These are phyloP conservation scores for Coniophora puteana DNA, from an alignment of 1,284 basidiomycete species.

Conservation along the genomic window DNA sequence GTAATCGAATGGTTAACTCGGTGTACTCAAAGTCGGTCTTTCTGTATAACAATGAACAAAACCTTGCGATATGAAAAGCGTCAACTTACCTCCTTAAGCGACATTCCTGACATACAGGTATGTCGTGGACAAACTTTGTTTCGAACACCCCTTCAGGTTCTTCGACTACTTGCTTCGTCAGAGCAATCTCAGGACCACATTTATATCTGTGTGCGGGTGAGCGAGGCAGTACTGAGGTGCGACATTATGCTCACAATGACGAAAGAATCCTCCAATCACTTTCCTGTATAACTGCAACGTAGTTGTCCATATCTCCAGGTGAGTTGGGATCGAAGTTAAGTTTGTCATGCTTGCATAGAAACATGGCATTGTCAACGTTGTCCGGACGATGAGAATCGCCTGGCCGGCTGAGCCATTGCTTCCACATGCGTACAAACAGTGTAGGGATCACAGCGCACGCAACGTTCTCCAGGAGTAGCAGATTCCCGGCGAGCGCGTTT, in stretches of 20 bases:
- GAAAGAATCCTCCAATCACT: conserved; percentile 62
- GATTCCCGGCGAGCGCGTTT: conserved; percentile 44
- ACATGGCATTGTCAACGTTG: conserved; percentile 53
- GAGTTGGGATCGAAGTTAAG: conserved; percentile 67
- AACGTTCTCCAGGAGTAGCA: conserved; percentile 39
- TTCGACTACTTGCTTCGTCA: conserved; percentile 39
- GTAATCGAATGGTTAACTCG: conserved; percentile 45
- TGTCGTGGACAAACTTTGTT: conserved; percentile 40
- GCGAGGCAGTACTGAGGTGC: conserved; percentile 12
- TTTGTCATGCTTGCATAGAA: conserved; percentile 64
- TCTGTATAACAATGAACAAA: conserved; percentile 27
- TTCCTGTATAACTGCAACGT: conserved; percentile 50
- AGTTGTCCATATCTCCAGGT: conserved; percentile 49
- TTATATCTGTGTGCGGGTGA: conserved; percentile 44
- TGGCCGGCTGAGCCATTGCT: conserved; percentile 63
- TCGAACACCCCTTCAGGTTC: conserved; percentile 26
- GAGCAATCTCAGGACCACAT: conserved; percentile 50
- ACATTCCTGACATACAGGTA: conserved; percentile 59
- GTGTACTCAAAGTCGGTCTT: conserved; percentile 48
- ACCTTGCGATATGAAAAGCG: conserved; percentile 10
- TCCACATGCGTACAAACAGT: conserved; percentile 62
- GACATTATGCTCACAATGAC: conserved; percentile 43
- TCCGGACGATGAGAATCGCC: conserved; percentile 52
- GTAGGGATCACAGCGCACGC: conserved; percentile 57
- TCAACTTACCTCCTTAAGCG: conserved; percentile 50